Base-by-base conservation (phyloP, 2,329 filamentous ascomycete species). In the Xylariaceae sp. region DNA sequence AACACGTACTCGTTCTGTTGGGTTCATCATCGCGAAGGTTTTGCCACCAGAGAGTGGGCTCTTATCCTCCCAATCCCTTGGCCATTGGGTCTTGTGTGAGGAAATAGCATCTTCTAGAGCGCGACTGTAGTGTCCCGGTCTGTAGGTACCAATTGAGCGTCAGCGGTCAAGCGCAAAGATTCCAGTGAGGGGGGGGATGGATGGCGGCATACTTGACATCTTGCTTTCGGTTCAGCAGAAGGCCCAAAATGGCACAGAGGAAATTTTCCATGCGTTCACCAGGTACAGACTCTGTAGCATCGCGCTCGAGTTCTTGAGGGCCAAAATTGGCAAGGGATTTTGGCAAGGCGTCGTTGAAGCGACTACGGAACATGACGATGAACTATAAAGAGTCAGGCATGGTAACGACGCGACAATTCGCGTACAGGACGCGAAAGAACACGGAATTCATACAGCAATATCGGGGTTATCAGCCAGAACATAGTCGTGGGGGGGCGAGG, bases 141-240 rank as follows among this genome's bases (percentile, higher is more conserved):
- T 99, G 63, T 58, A 54, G 50, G 29, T 6, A 45, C 43, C 35
- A 27, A 59, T 34, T 29, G 5, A 41, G 35, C 46, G 61, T 69
- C 53, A 69, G 64, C 35, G 53, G 46, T 11, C 55, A 35, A 35
- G 53, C 34, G 37, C 11, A 50, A 41, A 45, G 51, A 35, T 12
- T 8, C 27, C 7, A 12, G 35, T 27, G 26, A 42, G 48, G 37
- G 31, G 37, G 31, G 39, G 47, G 42, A 40, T 59, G 50, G 54
- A 65, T 62, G 60, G 65, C 62, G 60, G 60, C 90, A 73, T 83
- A 97, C 94, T 99, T 96, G 70, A 97, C 89, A 74, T 96, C 91
- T 71, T 99, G 96, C 78, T 99, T 97, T 72, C 94, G 86, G 73
- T 99, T 99, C 67, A 99, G 79, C 53, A 96, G 83, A 64, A 99